Conservation (phyloP, 805 yeast species). For the Hanseniaspora taiwanica region DNA sequence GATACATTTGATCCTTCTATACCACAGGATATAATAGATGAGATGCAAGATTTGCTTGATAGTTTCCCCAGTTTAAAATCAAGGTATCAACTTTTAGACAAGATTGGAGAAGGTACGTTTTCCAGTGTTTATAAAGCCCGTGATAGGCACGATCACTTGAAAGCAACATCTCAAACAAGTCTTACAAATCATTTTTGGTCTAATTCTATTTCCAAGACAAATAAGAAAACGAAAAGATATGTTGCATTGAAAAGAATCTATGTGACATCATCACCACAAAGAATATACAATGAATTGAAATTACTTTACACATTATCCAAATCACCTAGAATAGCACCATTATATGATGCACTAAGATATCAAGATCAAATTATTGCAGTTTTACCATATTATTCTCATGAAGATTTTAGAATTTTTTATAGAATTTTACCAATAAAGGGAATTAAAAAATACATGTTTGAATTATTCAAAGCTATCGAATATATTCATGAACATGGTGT, state of each 20-base stretch:
- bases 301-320: constrained; percentile 58
- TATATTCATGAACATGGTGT: constrained; percentile 63
- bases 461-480: constrained; percentile 55
- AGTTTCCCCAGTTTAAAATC: constrained; percentile 38
- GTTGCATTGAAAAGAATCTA: constrained; percentile 91
- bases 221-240: constrained; percentile 12
- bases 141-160: constrained; percentile 22
- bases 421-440: constrained; percentile 69
- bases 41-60: constrained; percentile 39
- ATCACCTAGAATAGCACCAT: constrained; percentile 68
- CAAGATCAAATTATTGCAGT: constrained; percentile 92
- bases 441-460: constrained; percentile 67
- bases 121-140: constrained; percentile 52
- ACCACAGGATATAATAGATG: constrained; percentile 40
- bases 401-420: constrained; percentile 80
- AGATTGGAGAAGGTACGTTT: constrained; percentile 81
- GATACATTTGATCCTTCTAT: constrained; percentile 27
- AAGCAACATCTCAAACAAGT: constrained; percentile 11
- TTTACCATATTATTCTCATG: constrained; percentile 79
- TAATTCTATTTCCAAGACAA: constrained; percentile 23
- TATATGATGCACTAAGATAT: constrained; percentile 73
- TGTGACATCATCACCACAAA: constrained; percentile 86
- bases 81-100: constrained; percentile 23
- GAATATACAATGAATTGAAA: constrained; percentile 81
- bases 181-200: constrained; percentile 21